Evolutionary conservation across 495 filamentous ascomycete species (phyloP).

Genomic region (Penicillium turbatum): DNA sequence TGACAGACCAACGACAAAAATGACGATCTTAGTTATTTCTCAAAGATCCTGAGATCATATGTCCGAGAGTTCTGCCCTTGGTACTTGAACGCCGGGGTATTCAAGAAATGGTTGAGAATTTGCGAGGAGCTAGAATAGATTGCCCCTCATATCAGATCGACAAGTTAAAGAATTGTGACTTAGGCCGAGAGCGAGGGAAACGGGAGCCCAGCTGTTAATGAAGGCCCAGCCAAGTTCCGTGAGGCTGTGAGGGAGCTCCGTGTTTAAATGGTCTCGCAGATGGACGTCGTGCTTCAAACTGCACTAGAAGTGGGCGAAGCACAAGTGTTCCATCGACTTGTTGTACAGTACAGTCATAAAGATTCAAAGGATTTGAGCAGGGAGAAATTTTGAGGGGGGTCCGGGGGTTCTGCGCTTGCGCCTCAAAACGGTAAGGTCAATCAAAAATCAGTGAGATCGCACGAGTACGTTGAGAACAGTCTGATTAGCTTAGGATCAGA

Average conservation of each 20-base stretch:
- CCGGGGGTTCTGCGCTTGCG: constrained; percentile 1
- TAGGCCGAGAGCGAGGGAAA: not conserved
- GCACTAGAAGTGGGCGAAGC: constrained; percentile 1
- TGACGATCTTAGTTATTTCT: not conserved
- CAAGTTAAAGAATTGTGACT: not conserved
- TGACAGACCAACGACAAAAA: not conserved
- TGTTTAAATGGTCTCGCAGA: not conserved
- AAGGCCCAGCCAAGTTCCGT: not conserved
- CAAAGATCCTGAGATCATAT: not conserved
- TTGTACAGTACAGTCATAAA: not conserved
- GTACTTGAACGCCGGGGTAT: not conserved
- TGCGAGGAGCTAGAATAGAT: not conserved
- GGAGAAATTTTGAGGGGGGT: not conserved
- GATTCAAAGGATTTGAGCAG: not conserved
- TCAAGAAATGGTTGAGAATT: not conserved
- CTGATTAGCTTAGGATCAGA: not conserved
- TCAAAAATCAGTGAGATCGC: not conserved
- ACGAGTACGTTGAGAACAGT: constrained; percentile 1
- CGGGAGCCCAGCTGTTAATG: not conserved
- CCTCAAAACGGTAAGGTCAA: constrained; percentile 12
- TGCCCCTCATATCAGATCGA: not conserved
- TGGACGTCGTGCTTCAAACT: not conserved
- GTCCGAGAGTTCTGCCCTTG: not conserved
- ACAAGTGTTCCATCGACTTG: not conserved
- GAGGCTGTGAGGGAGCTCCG: not conserved